Conservation (phyloP, 75 land plant species). For the Cunninghamia lanceolata region DNA sequence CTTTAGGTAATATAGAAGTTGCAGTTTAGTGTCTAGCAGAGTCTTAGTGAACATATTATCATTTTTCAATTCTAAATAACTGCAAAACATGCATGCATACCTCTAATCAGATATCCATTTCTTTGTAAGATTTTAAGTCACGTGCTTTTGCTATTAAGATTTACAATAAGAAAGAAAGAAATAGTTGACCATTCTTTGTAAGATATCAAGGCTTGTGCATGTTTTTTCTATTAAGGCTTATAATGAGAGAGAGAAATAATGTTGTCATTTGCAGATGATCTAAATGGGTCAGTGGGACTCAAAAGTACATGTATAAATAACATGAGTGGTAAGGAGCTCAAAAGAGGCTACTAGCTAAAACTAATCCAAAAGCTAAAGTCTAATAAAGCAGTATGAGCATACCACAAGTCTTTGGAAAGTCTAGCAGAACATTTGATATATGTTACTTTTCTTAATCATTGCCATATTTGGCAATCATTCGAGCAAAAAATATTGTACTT, state of each 20-base stretch:
- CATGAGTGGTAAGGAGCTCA: too few species aligned
- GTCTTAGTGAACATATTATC: background rate
- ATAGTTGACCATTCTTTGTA: background rate
- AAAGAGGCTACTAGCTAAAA: too few species aligned
- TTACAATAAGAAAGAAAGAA: background rate
- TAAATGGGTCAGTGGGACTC: too few species aligned
- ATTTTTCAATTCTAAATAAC: too few species aligned
- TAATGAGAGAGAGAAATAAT: background rate
- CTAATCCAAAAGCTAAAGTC: background rate
- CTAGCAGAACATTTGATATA: background rate
- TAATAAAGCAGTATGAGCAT: background rate
- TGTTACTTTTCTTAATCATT: background rate
- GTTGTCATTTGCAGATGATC: too few species aligned
- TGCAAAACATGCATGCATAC: too few species aligned
- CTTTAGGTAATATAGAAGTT: background rate
- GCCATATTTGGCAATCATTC: background rate
- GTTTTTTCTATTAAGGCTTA: too few species aligned
- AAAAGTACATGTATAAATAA: too few species aligned
- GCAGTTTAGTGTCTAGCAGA: background rate
- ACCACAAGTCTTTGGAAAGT: background rate
- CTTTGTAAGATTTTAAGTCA: too few species aligned
- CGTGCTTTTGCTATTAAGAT: background rate
- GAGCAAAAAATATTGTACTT: background rate
- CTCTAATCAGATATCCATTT: too few species aligned
- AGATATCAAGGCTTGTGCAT: background rate